Evolutionary conservation across 495 filamentous ascomycete genomes (phyloP).

Genomic region (Podospora tetraspora): DNA sequence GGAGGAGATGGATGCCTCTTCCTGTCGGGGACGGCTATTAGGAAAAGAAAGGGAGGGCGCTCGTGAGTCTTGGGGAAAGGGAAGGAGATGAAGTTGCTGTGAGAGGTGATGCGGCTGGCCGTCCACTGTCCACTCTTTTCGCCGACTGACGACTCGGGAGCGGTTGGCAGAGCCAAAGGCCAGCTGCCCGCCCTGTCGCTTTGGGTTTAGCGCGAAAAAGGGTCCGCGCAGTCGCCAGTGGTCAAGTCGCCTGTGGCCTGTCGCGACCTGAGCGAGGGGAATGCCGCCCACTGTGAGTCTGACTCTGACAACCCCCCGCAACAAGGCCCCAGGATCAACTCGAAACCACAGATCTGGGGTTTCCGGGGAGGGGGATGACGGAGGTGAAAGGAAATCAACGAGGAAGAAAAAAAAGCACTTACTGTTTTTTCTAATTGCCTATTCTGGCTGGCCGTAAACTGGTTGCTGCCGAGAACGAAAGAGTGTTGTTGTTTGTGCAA

Average conservation of each 20-base stretch:
- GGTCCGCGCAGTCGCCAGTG: not conserved
- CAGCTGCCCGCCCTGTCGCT: slow-evolving; percentile 16
- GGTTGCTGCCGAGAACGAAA: not conserved
- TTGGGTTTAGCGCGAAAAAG: slow-evolving; percentile 20
- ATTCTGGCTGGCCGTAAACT: not conserved
- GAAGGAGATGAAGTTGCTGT: slow-evolving; percentile 15
- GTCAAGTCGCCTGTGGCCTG: not conserved
- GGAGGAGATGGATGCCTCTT: slow-evolving; percentile 17
- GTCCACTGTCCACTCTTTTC: slow-evolving; percentile 16
- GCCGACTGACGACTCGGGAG: slow-evolving; percentile 25
- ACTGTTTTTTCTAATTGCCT: not conserved
- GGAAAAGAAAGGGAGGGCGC: slow-evolving; percentile 2
- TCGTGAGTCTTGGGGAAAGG: slow-evolving; percentile 8
- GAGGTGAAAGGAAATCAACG: not conserved
- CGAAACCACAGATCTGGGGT: not conserved
- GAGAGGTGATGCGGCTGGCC: slow-evolving; percentile 26
- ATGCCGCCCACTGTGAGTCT: not conserved
- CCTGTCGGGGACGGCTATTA: slow-evolving; percentile 3
- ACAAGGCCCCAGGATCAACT: not conserved
- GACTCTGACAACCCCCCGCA: not conserved
- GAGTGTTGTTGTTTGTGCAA: not conserved
- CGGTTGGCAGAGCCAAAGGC: slow-evolving; percentile 18
- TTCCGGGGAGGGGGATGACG: not conserved
- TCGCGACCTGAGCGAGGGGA: slow-evolving; percentile 1
- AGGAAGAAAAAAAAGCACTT: no score